phyloP scores from a whole-genome alignment of 768 basidiomycete species.

The Amyloporia xantha region DNA sequence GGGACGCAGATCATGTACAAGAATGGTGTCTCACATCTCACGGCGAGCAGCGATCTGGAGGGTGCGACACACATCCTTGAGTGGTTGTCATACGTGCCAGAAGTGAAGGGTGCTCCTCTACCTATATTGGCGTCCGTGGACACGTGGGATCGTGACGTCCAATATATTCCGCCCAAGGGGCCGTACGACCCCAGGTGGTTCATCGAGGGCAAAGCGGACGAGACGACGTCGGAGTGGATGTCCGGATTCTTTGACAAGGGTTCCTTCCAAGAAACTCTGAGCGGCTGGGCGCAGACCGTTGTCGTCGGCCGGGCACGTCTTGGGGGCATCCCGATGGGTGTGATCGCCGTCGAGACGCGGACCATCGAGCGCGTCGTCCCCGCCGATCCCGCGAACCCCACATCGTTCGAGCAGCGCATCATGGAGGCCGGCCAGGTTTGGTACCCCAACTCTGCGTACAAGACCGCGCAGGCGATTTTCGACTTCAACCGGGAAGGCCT shows the following conservation, averaged over 20 bases:
- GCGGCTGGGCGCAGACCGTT: conserved; percentile 99
- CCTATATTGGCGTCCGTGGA: conserved; percentile 73
- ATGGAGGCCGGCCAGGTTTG: conserved; percentile 99
- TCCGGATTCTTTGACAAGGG: conserved; percentile 95
- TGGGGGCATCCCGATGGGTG: conserved; percentile 95
- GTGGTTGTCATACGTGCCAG: conserved; percentile 93
- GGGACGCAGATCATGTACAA: conserved; percentile 99
- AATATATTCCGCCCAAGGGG: conserved; percentile 86
- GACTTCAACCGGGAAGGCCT: conserved; percentile 97
- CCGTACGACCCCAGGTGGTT: conserved; percentile 98
- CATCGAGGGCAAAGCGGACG: conserved; percentile 90
- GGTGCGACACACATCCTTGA: conserved; percentile 91
- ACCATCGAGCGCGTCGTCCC: conserved; percentile 95
- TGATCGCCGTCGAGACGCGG: conserved; percentile 96
- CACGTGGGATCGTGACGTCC: conserved; percentile 89
- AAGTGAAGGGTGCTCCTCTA: conserved; percentile 68
- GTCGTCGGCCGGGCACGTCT: conserved; percentile 94
- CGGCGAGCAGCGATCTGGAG: conserved; percentile 91
- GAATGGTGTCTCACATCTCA: conserved; percentile 97
- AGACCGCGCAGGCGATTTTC: conserved; percentile 98
- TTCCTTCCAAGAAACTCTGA: conserved; percentile 97
- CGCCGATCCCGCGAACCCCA: conserved; percentile 95
- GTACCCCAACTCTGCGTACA: conserved; percentile 99
- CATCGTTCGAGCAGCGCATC: conserved; percentile 94
- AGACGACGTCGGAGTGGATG: conserved; percentile 66